phyloP scores from a whole-genome alignment of 2,329 filamentous ascomycete genomes.

The Bretziella fagacearum region DNA sequence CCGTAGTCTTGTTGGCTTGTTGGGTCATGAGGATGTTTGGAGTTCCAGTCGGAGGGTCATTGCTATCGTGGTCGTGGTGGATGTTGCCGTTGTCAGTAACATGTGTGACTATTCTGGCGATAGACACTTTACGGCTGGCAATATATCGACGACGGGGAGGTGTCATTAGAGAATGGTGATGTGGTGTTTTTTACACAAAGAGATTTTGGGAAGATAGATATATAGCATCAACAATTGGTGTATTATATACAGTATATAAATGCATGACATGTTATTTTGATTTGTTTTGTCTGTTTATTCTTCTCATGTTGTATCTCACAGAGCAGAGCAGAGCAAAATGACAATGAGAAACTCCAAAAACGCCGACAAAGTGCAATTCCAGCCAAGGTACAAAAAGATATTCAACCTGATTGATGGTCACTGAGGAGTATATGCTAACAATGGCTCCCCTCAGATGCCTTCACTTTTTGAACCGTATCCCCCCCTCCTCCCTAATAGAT shows the following conservation, averaged over 20 bases:
- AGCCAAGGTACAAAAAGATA: constrained; percentile 9
- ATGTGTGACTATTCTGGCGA: background rate
- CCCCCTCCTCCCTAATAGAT: background rate
- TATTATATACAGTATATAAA: constrained; percentile 1
- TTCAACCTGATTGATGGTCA: background rate
- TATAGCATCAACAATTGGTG: background rate
- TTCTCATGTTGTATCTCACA: constrained; percentile 12
- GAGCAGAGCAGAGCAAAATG: constrained; percentile 13
- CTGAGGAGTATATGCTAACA: background rate
- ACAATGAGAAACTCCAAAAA: constrained; percentile 14
- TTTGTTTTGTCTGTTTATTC: constrained; percentile 8
- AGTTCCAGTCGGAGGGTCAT: background rate
- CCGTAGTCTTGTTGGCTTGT: background rate
- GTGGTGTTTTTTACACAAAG: background rate
- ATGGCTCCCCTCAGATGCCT: background rate
- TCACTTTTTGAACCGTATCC: background rate
- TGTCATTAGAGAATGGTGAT: constrained; percentile 2
- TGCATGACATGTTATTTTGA: constrained; percentile 4
- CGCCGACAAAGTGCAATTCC: constrained; percentile 14
- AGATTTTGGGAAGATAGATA: background rate
- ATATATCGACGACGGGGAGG: background rate
- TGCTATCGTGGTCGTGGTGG: background rate
- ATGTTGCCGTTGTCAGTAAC: constrained; percentile 3
- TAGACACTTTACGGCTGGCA: background rate
- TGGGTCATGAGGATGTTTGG: background rate